Evolutionary conservation across 1,284 basidiomycete genomes (phyloP), one percentile per base, ranked within the genome.

Genomic region (Puccinia triticina): DNA sequence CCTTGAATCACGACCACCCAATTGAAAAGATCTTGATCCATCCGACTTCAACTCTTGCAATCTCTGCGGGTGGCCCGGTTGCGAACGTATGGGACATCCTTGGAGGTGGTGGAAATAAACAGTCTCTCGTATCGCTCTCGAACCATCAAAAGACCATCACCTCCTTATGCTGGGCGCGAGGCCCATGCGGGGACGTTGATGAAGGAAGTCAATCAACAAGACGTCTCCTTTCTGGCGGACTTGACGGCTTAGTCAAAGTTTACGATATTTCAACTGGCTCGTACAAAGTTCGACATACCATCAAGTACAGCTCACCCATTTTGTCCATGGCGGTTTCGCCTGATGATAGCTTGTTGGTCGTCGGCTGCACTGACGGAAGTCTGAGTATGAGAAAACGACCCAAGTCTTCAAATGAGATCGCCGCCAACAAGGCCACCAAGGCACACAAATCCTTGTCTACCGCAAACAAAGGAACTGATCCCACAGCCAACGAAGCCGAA

Each of bases 121-220:
- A 84, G 67, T 97, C 95, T 87, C 90, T 93, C 2, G 91, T 93
- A 67, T 95, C 95, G 10, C 87, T 98, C 83, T 95, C 93, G 48
- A 99, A 99, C 88, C 97, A 99, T 87, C 96, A 98, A 88, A 99
- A 99, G 89, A 96, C 96, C 0, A 92, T 99, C 83, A 99, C 96
- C 0, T 91, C 93, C 32, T 89, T 98, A 37, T 89, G 93, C 5
- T 94, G 96, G 87, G 92, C 83, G 23, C 64, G 43, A 34, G 78
- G 78, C 40, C 78, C 78, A 37, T 43, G 21, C 29, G 32, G 4
- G 21, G 43, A 71, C 26, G 21, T 61, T 61, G 53, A 59, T 59
- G 48, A 46, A 61, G 46, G 61, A 50, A 53, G 43, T 43, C 53
- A 57, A 43, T 37, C 67, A 18, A 81, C 92, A 26, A 90, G 91